Base-by-base conservation (phyloP, 176 grass and related monocot genomes). In the Puya raimondii region DNA sequence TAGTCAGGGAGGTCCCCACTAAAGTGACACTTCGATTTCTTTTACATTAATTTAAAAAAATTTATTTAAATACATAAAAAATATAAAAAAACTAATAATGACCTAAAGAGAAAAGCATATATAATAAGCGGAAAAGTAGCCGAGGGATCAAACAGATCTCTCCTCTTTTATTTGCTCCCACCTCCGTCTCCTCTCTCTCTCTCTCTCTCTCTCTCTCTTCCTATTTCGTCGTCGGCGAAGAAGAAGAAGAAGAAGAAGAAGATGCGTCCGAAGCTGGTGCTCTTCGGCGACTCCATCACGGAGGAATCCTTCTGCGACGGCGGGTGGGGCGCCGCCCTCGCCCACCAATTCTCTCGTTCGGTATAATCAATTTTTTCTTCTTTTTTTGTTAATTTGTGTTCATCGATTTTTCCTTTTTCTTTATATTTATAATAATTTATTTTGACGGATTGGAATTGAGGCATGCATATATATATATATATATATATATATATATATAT, bases 271-370 rank as follows among this genome's bases (percentile, higher is more conserved):
- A 67, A 82, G 22, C 76, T 94, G 27, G 81, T 94, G 48, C 69
- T 94, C 4, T 84, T 94, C 29, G 90, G 90, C 11, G 80, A 94
- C 81, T 94, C 90, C 0, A 81, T 86, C 75, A 89, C 86, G 21
- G 86, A 93, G 75, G 80, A 84, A 69, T 80, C 86, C 11, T 93
- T 93, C 67, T 67, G 64, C 3, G 86, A 89, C 23, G 90, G 86
- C 23, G 83, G 90, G 0, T 93, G 90, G 86, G 90, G 90, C 8
- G 52, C 86, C 2, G 16, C 68, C 23, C 80, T 94, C 0, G 86
- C 86, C 4, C 85, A 85, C 78, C 81, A 80, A 68, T 95, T 84
- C 78, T 71, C 86, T 9, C 91, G 91, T 50, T 79, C 80, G 69
- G 81, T 83, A 54, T 23, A 16, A 33, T 26, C 25, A 12, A 4